These are phyloP conservation scores for Stentor coeruleus DNA, from an alignment of 73 alveolate genomes.

Conservation along the genomic window DNA sequence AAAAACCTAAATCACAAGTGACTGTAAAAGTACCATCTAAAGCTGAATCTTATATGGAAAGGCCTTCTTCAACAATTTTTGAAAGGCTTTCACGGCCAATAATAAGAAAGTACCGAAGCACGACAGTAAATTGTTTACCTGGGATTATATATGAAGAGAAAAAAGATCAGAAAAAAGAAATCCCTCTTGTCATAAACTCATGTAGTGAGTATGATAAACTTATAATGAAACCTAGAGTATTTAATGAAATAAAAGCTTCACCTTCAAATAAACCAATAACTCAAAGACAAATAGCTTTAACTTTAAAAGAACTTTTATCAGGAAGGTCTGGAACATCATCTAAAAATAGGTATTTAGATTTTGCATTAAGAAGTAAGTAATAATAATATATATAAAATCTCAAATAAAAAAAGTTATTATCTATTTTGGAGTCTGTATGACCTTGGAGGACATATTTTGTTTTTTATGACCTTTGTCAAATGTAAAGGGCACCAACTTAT, in stretches of 20 bases:
- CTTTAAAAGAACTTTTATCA: neutral
- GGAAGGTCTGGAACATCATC: neutral
- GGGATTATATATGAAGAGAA: neutral
- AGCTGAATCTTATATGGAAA: constrained; percentile 8
- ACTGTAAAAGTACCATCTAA: neutral
- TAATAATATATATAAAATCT: too few species aligned
- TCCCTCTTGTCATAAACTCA: neutral
- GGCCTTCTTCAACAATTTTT: neutral
- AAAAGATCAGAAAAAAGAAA: neutral
- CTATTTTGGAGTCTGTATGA: too few species aligned
- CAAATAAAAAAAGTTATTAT: too few species aligned
- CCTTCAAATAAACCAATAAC: neutral
- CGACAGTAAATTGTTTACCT: neutral
- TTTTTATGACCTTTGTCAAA: too few species aligned
- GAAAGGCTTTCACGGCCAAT: constrained; percentile 11
- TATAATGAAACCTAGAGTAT: neutral
- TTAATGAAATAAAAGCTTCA: neutral
- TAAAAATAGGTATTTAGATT: neutral
- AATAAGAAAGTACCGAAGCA: neutral
- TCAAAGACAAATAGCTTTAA: neutral
- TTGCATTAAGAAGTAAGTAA: neutral
- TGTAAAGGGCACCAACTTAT: constrained; percentile 59
- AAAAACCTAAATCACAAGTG: neutral
- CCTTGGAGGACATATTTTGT: too few species aligned
- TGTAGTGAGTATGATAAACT: neutral